Percentiles rank a stretch among this genome's conserved stretches.
Evolutionary conservation across 2,329 filamentous ascomycete genomes (phyloP).

Genomic region (Orbilia javanica): DNA sequence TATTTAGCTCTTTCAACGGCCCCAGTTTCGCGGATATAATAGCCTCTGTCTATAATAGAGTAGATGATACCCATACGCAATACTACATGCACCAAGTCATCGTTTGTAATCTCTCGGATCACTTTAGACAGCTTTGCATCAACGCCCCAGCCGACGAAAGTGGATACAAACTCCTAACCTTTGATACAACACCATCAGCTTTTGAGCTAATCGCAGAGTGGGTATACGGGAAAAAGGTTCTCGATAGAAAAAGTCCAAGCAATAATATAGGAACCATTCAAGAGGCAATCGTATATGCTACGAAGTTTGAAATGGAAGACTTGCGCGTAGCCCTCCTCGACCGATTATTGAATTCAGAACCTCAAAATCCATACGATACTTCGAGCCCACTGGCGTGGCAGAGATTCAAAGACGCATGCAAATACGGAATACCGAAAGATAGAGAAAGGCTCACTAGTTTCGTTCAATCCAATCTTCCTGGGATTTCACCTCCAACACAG

Average conservation of each 20-base stretch:
- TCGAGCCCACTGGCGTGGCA: too few species aligned
- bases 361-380: too few species aligned
- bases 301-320: neutral
- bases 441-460: too few species aligned
- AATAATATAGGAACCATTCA: neutral
- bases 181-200: neutral
- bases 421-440: too few species aligned
- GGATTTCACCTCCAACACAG: too few species aligned
- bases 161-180: neutral
- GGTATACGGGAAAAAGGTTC: neutral
- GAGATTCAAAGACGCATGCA: too few species aligned
- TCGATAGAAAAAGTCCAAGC: neutral
- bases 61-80: neutral
- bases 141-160: neutral
- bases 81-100: slow-evolving; percentile 4
- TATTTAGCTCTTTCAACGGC: neutral
- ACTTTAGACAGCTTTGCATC: neutral
- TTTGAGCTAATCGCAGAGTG: neutral
- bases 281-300: neutral
- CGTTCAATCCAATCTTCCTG: too few species aligned
- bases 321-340: neutral
- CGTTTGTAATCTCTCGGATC: neutral
- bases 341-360: neutral
- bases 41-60: neutral
- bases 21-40: neutral